Percentiles rank a stretch among this genome's conserved stretches.
Evolutionary conservation across 257 asterid genomes (phyloP).

Genomic region (Linderniella brevidens): DNA sequence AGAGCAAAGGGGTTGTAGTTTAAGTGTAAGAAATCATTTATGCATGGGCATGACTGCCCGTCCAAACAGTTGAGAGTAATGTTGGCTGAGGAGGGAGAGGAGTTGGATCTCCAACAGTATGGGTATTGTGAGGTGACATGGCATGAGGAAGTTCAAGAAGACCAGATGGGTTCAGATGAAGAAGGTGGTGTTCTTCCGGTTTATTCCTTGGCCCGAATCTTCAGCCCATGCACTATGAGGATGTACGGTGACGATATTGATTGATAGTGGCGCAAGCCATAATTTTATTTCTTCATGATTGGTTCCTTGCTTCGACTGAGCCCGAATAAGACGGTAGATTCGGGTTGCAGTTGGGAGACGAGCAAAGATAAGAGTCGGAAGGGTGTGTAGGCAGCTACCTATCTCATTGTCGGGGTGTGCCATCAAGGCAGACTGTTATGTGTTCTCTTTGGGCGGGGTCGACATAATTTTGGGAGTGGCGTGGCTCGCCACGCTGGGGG

Average conservation of each 20-base stretch:
- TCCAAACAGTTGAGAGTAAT: not conserved
- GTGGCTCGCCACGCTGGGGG: not conserved
- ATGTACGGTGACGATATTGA: not conserved
- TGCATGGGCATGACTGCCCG: not conserved
- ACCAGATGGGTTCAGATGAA: not conserved
- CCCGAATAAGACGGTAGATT: not conserved
- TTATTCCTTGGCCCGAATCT: not conserved
- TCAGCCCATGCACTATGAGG: constrained; percentile 1
- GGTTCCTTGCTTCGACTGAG: not conserved
- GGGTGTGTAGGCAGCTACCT: not conserved
- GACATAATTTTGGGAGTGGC: not conserved
- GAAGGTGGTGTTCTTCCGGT: not conserved
- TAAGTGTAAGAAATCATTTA: not conserved
- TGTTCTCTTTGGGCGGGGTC: too few relatives aligned
- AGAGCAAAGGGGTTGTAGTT: not conserved
- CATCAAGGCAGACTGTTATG: not conserved
- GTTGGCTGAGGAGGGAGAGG: not conserved
- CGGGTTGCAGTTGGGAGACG: not conserved
- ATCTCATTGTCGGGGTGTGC: not conserved
- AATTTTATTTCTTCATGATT: not conserved
- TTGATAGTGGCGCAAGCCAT: constrained; percentile 3
- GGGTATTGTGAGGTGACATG: too few relatives aligned
- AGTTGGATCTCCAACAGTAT: not conserved
- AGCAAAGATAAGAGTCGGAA: not conserved
- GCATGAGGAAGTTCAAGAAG: too few relatives aligned